phyloP scores from a whole-genome alignment of 2,329 filamentous ascomycete species.

The Verticillium tricorpus region DNA sequence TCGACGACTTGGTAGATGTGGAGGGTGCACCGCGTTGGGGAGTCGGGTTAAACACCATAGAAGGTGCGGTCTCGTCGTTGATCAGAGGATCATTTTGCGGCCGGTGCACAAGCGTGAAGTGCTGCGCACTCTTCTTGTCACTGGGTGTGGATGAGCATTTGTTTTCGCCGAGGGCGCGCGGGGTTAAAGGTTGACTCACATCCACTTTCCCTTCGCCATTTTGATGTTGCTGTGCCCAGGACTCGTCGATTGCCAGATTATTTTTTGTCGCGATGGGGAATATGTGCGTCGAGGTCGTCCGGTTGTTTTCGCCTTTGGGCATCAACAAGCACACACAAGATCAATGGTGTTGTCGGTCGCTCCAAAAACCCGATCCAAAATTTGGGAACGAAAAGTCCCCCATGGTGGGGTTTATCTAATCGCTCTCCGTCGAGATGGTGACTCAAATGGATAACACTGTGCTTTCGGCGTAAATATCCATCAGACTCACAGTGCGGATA shows the following conservation, averaged over 20 bases:
- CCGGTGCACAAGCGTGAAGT: slow-evolving; percentile 91
- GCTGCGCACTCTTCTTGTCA: slow-evolving; percentile 87
- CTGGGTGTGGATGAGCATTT: slow-evolving; percentile 22
- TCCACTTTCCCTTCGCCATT: slow-evolving; percentile 76
- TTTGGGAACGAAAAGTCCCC: slow-evolving; percentile 6
- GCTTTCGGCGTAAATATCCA: neutral
- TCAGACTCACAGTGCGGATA: neutral
- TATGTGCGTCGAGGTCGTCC: neutral
- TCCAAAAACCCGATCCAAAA: slow-evolving; percentile 2
- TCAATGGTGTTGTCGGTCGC: neutral
- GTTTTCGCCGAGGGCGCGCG: neutral
- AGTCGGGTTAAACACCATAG: slow-evolving; percentile 81
- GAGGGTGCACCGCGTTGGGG: slow-evolving; percentile 30
- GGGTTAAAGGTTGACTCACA: slow-evolving; percentile 26
- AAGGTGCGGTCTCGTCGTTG: slow-evolving; percentile 81
- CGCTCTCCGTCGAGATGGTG: neutral
- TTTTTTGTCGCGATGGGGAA: neutral
- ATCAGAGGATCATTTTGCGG: slow-evolving; percentile 97
- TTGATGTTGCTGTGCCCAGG: slow-evolving; percentile 30
- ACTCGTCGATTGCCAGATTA: neutral
- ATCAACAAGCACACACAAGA: neutral
- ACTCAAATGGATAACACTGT: neutral
- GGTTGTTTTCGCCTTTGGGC: neutral
- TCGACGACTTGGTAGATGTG: slow-evolving; percentile 21
- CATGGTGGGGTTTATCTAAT: slow-evolving; percentile 9